phyloP scores from a whole-genome alignment of 371 early-diverging fungal genomes.

The Actinomucor elegans region DNA sequence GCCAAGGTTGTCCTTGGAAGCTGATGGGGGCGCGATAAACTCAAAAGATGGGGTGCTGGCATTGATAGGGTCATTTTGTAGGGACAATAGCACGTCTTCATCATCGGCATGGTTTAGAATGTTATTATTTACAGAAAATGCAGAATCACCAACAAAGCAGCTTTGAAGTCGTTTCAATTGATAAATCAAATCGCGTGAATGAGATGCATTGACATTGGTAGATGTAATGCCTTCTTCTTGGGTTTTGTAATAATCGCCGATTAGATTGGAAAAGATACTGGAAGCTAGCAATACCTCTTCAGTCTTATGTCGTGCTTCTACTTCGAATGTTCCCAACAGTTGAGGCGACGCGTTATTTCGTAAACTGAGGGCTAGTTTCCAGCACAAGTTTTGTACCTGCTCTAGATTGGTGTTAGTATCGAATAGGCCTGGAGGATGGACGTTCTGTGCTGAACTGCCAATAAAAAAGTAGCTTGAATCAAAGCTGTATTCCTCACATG shows the following conservation, averaged over 20 bases:
- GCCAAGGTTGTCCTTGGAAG: no score
- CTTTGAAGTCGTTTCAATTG: slow-evolving; percentile 2
- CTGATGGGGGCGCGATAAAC: background rate
- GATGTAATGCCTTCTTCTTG: background rate
- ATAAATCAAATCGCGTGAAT: slow-evolving; percentile 2
- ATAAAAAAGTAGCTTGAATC: slow-evolving; percentile 35
- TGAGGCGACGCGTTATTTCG: slow-evolving; percentile 23
- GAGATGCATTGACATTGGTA: slow-evolving; percentile 1
- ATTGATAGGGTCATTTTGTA: background rate
- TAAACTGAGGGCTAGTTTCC: slow-evolving; percentile 34
- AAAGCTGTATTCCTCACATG: slow-evolving; percentile 21
- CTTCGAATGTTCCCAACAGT: slow-evolving; percentile 29
- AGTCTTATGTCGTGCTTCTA: slow-evolving; percentile 16
- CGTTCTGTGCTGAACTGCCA: slow-evolving; percentile 33
- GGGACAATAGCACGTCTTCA: background rate
- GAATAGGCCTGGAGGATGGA: slow-evolving; percentile 29
- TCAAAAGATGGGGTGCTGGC: background rate
- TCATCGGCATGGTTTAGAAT: background rate
- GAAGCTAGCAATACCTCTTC: slow-evolving; percentile 17
- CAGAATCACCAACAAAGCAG: slow-evolving; percentile 10
- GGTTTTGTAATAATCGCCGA: slow-evolving; percentile 1
- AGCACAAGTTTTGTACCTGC: slow-evolving; percentile 37
- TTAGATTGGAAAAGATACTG: slow-evolving; percentile 1
- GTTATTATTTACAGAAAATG: background rate
- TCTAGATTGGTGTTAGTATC: slow-evolving; percentile 29